Percentiles rank a stretch among this genome's conserved stretches.
Conservation (phyloP, 2,329 filamentous ascomycete genomes). For the Septoria petroselini region DNA sequence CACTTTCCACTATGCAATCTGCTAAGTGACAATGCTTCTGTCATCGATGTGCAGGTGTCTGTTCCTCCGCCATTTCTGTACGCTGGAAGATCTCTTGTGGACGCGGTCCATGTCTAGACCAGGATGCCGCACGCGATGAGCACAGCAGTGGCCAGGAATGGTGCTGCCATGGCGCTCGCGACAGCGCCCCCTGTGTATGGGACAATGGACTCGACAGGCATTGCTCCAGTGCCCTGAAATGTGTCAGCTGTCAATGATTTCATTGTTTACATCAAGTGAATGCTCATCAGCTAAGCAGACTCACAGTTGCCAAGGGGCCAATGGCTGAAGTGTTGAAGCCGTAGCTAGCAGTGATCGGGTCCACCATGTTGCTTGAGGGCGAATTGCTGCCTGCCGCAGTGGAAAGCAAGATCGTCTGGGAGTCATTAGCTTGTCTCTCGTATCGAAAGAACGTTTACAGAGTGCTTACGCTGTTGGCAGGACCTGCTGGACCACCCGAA, state of each 20-base stretch:
- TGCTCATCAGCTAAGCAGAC: not conserved
- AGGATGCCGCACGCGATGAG: not conserved
- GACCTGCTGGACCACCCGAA: not conserved
- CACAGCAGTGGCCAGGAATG: not conserved
- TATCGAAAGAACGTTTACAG: not conserved
- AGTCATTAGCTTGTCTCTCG: not conserved
- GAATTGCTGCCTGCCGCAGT: not conserved
- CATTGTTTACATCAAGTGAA: not conserved
- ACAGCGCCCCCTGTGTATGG: slow-evolving; percentile 12
- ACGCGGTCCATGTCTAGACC: not conserved
- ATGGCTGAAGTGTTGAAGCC: slow-evolving; percentile 7
- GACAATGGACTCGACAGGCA: slow-evolving; percentile 9
- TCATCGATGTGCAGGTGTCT: too few relatives aligned
- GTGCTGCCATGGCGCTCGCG: not conserved
- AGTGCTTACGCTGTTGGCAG: slow-evolving; percentile 10
- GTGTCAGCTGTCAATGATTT: not conserved
- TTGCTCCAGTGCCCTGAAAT: not conserved
- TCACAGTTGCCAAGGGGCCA: slow-evolving; percentile 15
- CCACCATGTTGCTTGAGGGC: slow-evolving; percentile 7
- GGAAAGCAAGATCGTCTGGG: slow-evolving; percentile 1
- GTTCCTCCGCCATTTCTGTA: not conserved
- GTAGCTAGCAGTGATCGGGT: slow-evolving; percentile 3
- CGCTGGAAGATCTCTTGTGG: not conserved
- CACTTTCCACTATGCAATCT: not conserved
- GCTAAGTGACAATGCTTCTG: not conserved